Evolutionary conservation across 2,329 filamentous ascomycete species (phyloP), one percentile per base, ranked within the genome.

Genomic region (Acarospora socialis): DNA sequence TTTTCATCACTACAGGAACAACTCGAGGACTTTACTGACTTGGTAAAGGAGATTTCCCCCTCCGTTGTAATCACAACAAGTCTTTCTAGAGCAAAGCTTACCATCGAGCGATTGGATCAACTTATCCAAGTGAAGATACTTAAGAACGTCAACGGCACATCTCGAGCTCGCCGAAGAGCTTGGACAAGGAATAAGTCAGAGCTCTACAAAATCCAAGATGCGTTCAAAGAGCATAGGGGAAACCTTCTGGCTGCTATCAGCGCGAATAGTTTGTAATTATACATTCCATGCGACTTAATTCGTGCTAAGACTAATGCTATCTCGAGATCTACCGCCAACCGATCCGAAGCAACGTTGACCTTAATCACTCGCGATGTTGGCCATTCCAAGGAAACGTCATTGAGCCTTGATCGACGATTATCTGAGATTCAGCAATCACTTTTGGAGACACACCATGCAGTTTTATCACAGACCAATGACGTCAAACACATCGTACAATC

Each of bases 111-210:
- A 16, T 7, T 32, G 8, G 18, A 31, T 7, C 13, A 19, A 7
- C 13, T 35, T 5, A 21, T 35, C 14, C 16, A 26, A 18, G 5
- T 6, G 4, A 33, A 23, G 17, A 16, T 35, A 13, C 7, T 25
- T 3, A 34, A 21, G 23, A 34, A 28, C 2, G 28, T 28, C 12
- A 14, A 35, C 7, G 21, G 21, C 6, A 31, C 9, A 6, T 33
- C 33, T 7, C 28, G 33, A 13, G 14, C 16, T 24, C 26, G 21
- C 5, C 18, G 33, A 9, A 31, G 28, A 31, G 21, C 20, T 31
- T 35, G 33, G 33, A 12, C 13, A 20, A 24, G 33, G 23, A 34
- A 28, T 7, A 34, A 28, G 18, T 3, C 24, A 2, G 29, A 34
- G 18, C 28, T 34, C 12, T 19, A 21, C n/a, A 29, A 17, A 14